Evolutionary conservation across 129 eudicot genomes (phyloP).

Genomic region (Cynara cardunculus): DNA sequence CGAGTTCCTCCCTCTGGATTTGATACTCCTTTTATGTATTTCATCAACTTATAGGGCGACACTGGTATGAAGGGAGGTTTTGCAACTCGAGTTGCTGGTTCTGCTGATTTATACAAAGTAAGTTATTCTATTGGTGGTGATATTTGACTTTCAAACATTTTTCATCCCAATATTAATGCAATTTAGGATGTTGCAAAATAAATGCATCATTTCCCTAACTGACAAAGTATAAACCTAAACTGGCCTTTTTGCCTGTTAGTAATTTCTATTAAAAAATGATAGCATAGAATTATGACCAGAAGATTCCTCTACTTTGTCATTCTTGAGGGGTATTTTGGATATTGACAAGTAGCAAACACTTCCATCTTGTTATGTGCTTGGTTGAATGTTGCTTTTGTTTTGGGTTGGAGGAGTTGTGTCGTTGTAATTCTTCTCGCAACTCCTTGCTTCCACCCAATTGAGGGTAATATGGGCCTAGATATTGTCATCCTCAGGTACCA

Average conservation of each 20-base stretch:
- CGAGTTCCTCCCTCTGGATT: not conserved
- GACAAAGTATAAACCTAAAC: not conserved
- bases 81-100: slow-evolving; percentile 93
- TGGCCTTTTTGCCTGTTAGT: not conserved
- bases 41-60: slow-evolving; percentile 62
- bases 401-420: not conserved
- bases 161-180: not conserved
- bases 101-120: slow-evolving; percentile 92
- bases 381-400: not conserved
- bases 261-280: not conserved
- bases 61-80: slow-evolving; percentile 84
- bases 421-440: not conserved
- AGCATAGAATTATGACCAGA: not conserved
- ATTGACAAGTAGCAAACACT: not conserved
- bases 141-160: slow-evolving; percentile 9
- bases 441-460: not conserved
- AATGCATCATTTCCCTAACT: not conserved
- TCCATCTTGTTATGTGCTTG: not conserved
- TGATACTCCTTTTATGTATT: not conserved
- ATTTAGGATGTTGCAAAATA: not conserved
- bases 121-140: slow-evolving; percentile 6
- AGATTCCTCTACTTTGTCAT: not conserved
- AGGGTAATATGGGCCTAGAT: not conserved
- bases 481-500: not conserved
- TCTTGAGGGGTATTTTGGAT: not conserved